phyloP scores from a whole-genome alignment of 2,329 filamentous ascomycete genomes.

The Microcyclosporella mali region DNA sequence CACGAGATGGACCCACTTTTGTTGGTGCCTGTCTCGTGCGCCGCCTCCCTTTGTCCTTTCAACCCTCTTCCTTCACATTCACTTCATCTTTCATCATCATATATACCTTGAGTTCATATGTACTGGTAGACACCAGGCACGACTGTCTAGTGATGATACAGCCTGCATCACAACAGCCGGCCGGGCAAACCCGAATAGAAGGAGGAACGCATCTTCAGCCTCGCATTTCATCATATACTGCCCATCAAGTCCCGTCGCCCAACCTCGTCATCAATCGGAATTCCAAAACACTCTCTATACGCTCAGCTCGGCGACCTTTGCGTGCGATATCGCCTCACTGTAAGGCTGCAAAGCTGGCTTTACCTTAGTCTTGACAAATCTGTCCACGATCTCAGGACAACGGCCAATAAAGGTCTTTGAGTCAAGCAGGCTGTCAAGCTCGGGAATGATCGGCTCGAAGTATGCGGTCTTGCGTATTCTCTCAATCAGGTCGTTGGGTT shows the following conservation, averaged over 20 bases:
- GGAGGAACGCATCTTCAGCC: background rate
- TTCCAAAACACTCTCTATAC: constrained; percentile 13
- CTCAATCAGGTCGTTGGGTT: constrained; percentile 74
- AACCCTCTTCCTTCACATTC: too few species aligned
- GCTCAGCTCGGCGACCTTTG: constrained; percentile 26
- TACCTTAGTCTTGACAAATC: constrained; percentile 34
- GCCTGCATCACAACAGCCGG: too few species aligned
- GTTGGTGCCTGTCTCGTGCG: background rate
- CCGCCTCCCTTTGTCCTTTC: background rate
- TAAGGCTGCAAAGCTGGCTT: constrained; percentile 33
- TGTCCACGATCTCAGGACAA: constrained; percentile 36
- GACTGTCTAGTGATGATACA: too few species aligned
- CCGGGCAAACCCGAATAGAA: too few species aligned
- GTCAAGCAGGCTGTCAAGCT: constrained; percentile 35
- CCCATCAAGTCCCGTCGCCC: background rate
- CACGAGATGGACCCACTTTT: background rate
- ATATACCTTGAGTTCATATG: background rate
- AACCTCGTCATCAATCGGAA: background rate
- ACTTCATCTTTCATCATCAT: too few species aligned
- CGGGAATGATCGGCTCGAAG: constrained; percentile 51
- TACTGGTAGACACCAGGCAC: too few species aligned
- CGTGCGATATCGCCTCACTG: constrained; percentile 20
- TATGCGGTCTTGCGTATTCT: constrained; percentile 66
- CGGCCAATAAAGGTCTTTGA: constrained; percentile 34
- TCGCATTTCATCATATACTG: background rate